A percentile compares a stretch with the other conserved stretches of the same genome.
Conservation (phyloP, 257 asterid genomes). For the Ajuga chamaepitys region DNA sequence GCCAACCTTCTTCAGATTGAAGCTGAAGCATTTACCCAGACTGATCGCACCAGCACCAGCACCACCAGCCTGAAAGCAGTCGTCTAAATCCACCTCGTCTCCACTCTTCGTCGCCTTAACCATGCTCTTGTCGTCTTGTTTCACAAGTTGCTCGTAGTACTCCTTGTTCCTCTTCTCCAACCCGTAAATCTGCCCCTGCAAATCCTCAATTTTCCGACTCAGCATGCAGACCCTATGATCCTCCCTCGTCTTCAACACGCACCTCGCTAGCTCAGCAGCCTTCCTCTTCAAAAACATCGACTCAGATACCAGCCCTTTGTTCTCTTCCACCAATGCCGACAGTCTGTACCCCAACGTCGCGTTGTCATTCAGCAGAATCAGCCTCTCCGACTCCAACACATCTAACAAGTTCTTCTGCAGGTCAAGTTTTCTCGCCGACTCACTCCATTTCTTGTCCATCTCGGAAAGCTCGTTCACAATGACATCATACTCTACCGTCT, state of each 20-base stretch:
- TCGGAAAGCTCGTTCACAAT: slow-evolving; percentile 40
- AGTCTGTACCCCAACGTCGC: slow-evolving; percentile 64
- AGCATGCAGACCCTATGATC: slow-evolving; percentile 78
- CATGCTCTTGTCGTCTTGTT: slow-evolving; percentile 33
- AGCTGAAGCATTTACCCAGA: slow-evolving; percentile 26
- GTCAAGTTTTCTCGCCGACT: slow-evolving; percentile 65
- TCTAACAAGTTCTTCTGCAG: slow-evolving; percentile 83
- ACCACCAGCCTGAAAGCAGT: slow-evolving; percentile 36
- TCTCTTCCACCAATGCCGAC: slow-evolving; percentile 63
- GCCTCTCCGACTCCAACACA: slow-evolving; percentile 84
- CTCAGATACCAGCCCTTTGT: slow-evolving; percentile 69
- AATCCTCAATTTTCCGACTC: slow-evolving; percentile 91
- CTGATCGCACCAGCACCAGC: slow-evolving; percentile 21
- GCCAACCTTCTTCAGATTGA: slow-evolving; percentile 25
- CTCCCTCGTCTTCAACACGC: slow-evolving; percentile 77
- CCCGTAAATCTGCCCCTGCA: slow-evolving; percentile 74
- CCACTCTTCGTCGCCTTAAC: slow-evolving; percentile 20
- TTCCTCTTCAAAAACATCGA: slow-evolving; percentile 73
- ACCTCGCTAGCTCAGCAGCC: slow-evolving; percentile 84
- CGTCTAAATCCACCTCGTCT: slow-evolving; percentile 37
- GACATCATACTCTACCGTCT: slow-evolving; percentile 61
- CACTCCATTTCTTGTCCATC: slow-evolving; percentile 46
- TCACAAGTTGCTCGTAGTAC: slow-evolving; percentile 58
- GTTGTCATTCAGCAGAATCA: slow-evolving; percentile 75
- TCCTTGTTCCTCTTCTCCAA: slow-evolving; percentile 89